A percentile compares a stretch with the other conserved stretches of the same genome.
phyloP scores from a whole-genome alignment of 139 green algal species.

The Closterium sp. region DNA sequence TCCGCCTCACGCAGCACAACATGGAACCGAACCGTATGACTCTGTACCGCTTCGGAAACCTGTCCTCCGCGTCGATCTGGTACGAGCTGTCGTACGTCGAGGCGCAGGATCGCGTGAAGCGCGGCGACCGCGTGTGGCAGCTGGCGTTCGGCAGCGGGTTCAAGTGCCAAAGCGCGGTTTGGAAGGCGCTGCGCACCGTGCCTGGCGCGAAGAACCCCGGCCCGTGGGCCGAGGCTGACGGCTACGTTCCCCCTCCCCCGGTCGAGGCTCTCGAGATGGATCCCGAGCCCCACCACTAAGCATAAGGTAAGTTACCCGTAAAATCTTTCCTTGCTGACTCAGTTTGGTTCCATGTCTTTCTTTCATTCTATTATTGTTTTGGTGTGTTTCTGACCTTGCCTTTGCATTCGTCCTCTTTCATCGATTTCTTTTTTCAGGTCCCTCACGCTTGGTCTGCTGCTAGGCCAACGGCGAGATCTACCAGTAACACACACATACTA shows the following conservation, averaged over 20 bases:
- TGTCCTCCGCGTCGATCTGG: slow-evolving; percentile 58
- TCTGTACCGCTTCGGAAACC: slow-evolving; percentile 55
- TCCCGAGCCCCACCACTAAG: not conserved
- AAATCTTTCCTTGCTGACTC: not conserved
- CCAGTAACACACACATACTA: not conserved
- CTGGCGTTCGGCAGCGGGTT: slow-evolving; percentile 59
- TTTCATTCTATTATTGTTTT: too few species aligned
- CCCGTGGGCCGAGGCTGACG: slow-evolving; percentile 10
- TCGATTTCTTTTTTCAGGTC: not conserved
- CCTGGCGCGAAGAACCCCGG: slow-evolving; percentile 5
- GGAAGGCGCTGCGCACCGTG: slow-evolving; percentile 51
- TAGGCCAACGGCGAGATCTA: not conserved
- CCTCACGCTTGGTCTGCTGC: not conserved
- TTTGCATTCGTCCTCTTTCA: not conserved
- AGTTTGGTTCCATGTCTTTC: too few species aligned
- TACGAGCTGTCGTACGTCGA: slow-evolving; percentile 65
- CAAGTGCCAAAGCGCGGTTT: slow-evolving; percentile 60
- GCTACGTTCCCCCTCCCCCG: not conserved
- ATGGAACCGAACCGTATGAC: slow-evolving; percentile 66
- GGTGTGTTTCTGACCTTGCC: not conserved
- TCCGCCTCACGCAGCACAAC: slow-evolving; percentile 65
- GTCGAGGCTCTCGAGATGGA: not conserved
- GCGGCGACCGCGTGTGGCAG: slow-evolving; percentile 57
- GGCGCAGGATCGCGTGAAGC: slow-evolving; percentile 28
- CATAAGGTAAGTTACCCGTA: not conserved